Evolutionary conservation across 2,329 filamentous ascomycete species (phyloP).

Genomic region (Cercospora zeae-maydis): DNA sequence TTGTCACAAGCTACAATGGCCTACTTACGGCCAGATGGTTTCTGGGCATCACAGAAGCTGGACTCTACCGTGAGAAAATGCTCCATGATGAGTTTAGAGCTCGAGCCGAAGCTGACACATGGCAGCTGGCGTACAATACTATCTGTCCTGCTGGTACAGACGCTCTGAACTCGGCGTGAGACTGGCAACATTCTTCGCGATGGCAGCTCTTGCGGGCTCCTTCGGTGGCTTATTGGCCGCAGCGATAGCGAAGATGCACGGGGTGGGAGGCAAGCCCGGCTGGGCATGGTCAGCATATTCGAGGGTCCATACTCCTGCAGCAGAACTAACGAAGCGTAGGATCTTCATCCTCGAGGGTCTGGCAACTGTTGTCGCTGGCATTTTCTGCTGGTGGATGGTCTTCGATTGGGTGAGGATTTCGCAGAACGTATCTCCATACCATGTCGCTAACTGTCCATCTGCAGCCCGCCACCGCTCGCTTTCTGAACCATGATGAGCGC

Average conservation of each 20-base stretch:
- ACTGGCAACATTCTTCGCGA: constrained; percentile 77
- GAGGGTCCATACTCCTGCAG: neutral
- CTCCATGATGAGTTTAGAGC: no score
- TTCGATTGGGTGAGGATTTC: constrained; percentile 48
- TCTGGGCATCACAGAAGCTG: constrained; percentile 32
- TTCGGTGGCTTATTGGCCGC: constrained; percentile 72
- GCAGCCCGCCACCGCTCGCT: constrained; percentile 54
- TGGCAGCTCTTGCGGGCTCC: constrained; percentile 72
- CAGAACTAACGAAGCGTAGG: constrained; percentile 47
- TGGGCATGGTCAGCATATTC: constrained; percentile 34
- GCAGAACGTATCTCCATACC: neutral
- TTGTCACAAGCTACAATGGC: constrained; percentile 27
- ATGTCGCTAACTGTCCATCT: neutral
- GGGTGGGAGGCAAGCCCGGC: constrained; percentile 50
- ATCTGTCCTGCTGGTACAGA: constrained; percentile 79
- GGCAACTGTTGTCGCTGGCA: constrained; percentile 57
- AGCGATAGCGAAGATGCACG: constrained; percentile 66
- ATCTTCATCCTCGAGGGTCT: constrained; percentile 57
- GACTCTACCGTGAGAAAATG: constrained; percentile 47
- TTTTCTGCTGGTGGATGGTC: constrained; percentile 29
- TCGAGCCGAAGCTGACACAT: neutral
- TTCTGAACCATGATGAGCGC: constrained; percentile 49
- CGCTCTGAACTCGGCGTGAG: constrained; percentile 73
- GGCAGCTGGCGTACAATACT: constrained; percentile 67
- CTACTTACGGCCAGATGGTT: constrained; percentile 31